These are phyloP conservation scores for Phytomonas sp. DNA, from an alignment of 208 protist genomes.

Conservation along the genomic window DNA sequence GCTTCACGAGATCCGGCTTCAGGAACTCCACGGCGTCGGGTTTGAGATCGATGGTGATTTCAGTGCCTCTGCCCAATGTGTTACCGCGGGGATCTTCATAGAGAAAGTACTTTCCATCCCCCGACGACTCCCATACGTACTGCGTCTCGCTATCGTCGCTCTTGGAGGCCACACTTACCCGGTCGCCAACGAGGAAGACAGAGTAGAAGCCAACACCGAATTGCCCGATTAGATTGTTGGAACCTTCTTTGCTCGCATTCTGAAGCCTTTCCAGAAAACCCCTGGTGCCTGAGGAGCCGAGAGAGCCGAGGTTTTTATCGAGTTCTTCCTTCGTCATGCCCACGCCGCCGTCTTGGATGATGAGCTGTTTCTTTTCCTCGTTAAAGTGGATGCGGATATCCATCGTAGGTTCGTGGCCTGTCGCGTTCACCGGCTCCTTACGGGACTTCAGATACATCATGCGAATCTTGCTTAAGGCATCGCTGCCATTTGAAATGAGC, in stretches of 20 bases:
- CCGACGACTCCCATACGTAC: constrained; percentile 98
- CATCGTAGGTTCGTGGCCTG: constrained; percentile 69
- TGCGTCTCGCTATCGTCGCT: constrained; percentile 87
- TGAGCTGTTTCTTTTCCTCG: constrained; percentile 87
- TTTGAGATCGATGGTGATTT: constrained; percentile 95
- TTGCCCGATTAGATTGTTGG: constrained; percentile 98
- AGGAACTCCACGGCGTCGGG: constrained; percentile 95
- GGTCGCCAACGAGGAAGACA: constrained; percentile 98
- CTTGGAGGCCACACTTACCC: constrained; percentile 95
- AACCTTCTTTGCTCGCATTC: constrained; percentile 31
- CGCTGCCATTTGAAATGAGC: constrained; percentile 99
- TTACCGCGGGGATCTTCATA: constrained; percentile 92
- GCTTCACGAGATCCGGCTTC: constrained; percentile 83
- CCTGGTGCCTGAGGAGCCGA: constrained; percentile 99
- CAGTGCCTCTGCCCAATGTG: constrained; percentile 96
- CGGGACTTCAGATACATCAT: constrained; percentile 95
- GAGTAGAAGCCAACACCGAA: constrained; percentile 99
- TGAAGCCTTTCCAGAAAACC: constrained; percentile 89
- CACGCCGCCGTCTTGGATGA: constrained; percentile 97
- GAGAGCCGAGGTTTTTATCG: constrained; percentile 97
- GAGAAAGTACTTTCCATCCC: constrained; percentile 93
- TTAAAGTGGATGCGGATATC: constrained; percentile 91
- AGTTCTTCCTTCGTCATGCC: constrained; percentile 99
- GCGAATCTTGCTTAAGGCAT: constrained; percentile 99
- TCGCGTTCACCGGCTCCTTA: constrained; percentile 69